Conservation (phyloP, 2,329 filamentous ascomycete genomes). For the Emmonsia crescens region DNA sequence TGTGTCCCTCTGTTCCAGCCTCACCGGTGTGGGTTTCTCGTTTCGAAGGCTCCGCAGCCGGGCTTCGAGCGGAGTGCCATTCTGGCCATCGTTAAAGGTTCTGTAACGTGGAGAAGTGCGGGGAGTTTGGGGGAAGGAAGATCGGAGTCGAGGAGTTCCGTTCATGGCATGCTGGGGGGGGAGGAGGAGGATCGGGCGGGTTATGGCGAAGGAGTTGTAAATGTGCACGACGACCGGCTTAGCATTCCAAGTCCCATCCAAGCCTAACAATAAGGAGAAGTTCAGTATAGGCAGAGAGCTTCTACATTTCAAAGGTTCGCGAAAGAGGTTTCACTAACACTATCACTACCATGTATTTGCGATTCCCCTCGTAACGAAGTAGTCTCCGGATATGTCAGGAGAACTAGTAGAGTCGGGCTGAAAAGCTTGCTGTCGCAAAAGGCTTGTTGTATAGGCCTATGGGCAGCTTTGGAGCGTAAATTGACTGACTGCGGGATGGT, state of each 20-base stretch:
- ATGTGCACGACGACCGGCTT: background rate
- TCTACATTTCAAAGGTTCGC: background rate
- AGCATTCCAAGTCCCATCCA: background rate
- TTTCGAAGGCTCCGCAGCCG: constrained; percentile 1
- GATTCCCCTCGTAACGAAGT: background rate
- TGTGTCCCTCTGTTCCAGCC: constrained; percentile 17
- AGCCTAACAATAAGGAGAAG: background rate
- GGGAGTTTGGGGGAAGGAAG: constrained; percentile 70
- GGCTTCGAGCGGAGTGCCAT: constrained; percentile 19
- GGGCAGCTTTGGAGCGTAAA: background rate
- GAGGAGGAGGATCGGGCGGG: too few species aligned
- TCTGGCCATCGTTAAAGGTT: constrained; percentile 14
- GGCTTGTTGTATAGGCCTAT: background rate
- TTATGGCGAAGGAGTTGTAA: constrained; percentile 4
- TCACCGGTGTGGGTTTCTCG: constrained; percentile 12
- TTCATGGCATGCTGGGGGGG: constrained; percentile 60
- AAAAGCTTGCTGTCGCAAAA: background rate
- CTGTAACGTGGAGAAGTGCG: constrained; percentile 34
- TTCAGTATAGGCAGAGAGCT: background rate
- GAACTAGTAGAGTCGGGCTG: background rate
- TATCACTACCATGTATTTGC: background rate
- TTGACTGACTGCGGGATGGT: too few species aligned
- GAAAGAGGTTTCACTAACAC: background rate
- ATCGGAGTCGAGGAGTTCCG: constrained; percentile 69
- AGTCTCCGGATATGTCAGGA: background rate